Evolutionary conservation across 2,329 filamentous ascomycete genomes (phyloP), one percentile per base, ranked within the genome.

Genomic region (Claviceps monticola): DNA sequence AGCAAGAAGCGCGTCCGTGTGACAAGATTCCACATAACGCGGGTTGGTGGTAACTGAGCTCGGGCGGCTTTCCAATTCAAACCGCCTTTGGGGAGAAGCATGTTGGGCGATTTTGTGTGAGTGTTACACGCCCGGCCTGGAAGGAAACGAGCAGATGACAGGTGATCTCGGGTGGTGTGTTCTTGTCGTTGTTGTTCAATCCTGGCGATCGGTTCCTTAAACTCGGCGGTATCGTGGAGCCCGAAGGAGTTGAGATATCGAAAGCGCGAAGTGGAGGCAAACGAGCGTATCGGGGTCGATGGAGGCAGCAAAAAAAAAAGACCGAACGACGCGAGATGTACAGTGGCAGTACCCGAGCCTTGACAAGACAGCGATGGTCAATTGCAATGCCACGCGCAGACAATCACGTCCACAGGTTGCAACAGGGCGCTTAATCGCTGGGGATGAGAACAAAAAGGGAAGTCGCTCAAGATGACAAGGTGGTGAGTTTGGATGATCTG

Each of bases 11-110:
- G 80, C 57, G 88, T 87, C 64, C 82, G 81, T 56, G 86, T 87
- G 56, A 94, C 64, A 60, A 88, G 79, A 45, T 78, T 72, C 69
- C 82, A 74, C 64, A 89, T 65, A 50, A 84, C 83, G 66, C 88
- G 80, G 59, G 81, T 83, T 53, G 88, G 84, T 44, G 89, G 88
- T 60, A 96, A 72, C 63, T 81, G 79, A 61, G 86, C 77, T 72
- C 81, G 86, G 59, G 90, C 85, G 58, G 87, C 85, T 75, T 95
- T 96, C 90, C 91, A 97, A 68, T 82, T 89, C 64, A 91, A 78
- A 66, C 88, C 87, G 67, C 86, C 86, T 71, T 95, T 95, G 58
- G 88, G 86, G 61, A 94, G 81, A 73, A 96, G 81, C 90, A 96
- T 96, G 56, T 59, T 74, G 64, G 65, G 64, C 48, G 47, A 48